Evolutionary conservation across 306 rosid genomes (phyloP).

Genomic region (Argentina anserina): DNA sequence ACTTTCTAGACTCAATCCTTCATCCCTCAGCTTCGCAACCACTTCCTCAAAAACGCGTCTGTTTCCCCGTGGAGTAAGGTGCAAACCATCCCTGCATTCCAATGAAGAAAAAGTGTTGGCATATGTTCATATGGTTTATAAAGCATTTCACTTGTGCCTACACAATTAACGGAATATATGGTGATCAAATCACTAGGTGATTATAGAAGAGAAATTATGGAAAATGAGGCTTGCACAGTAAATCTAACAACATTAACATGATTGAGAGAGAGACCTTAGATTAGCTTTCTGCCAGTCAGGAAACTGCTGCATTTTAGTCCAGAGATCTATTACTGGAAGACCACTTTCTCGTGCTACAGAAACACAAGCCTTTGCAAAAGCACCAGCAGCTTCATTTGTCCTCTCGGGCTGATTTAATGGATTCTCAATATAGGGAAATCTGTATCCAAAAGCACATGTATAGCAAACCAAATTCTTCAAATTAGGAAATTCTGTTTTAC

Average conservation of each 20-base stretch:
- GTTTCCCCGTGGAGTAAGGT: constrained; percentile 58
- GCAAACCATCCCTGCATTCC: constrained; percentile 75
- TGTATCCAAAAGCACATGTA: constrained; percentile 15
- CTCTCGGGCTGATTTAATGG: constrained; percentile 69
- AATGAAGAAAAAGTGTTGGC: not conserved
- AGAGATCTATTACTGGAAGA: constrained; percentile 54
- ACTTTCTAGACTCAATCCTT: constrained; percentile 45
- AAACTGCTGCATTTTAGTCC: constrained; percentile 78
- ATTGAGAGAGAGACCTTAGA: constrained; percentile 41
- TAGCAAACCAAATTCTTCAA: not conserved
- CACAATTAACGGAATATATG: not conserved
- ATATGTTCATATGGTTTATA: not conserved
- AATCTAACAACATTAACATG: not conserved
- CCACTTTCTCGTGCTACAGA: constrained; percentile 56
- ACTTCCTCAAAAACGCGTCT: constrained; percentile 68
- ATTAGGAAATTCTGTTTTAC: not conserved
- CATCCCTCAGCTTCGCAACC: constrained; percentile 48
- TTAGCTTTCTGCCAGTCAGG: constrained; percentile 51
- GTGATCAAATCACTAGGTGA: not conserved
- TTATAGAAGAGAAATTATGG: not conserved
- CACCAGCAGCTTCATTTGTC: constrained; percentile 81
- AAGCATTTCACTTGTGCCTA: not conserved
- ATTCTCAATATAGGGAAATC: constrained; percentile 54
- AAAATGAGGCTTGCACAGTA: not conserved
- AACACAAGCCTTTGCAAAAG: constrained; percentile 63